Evolutionary conservation across 257 asterid species (phyloP), one percentile per base, ranked within the genome.

Genomic region (Salvia miltiorrhiza): DNA sequence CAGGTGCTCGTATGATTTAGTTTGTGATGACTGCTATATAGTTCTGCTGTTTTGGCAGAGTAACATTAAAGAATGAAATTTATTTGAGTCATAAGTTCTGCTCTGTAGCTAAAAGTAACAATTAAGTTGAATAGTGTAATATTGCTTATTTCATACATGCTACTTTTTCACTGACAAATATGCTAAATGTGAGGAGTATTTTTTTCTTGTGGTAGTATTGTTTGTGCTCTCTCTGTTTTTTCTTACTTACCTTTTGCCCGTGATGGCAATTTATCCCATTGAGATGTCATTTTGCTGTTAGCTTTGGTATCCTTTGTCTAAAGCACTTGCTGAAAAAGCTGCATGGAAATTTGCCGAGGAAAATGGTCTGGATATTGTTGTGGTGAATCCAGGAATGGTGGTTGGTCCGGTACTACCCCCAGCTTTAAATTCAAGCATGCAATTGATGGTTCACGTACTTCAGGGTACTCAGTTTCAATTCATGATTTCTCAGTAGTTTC

Each of bases 371-470:
- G 90, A 90, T 81, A 49, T 93, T 55, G 97, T 90, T 7, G 96
- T 90, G 80, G 90, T 93, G 77, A 84, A 88, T 82, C 98, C 97
- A 9, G 97, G 95, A 69, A 80, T 90, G 2, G 96, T 85, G 47
- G 76, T 93, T 86, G 98, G 98, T 10, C 96, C 97, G n/a, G 62
- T 81, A 23, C 74, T 90, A 45, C 89, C 97, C 37, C 97, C 98
- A 40, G 40, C 81, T 14, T 19, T 88, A 21, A 90, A 83, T 72
- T 87, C 92, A 1, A 93, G 97, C 95, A 93, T 93, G 95, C 48
- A 35, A 55, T 63, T 90, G 84, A 20, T 83, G 52, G 96, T 85
- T 60, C 91, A 82, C 70, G 85, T 85, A 76, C 87, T 93, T 77
- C 90, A 90, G 79, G 98, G 98, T 93, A 75, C 72, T 54, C 47